Percentiles rank a stretch among this genome's conserved stretches.
phyloP scores from a whole-genome alignment of 2,329 filamentous ascomycete species.

The Rutstroemia sp. region DNA sequence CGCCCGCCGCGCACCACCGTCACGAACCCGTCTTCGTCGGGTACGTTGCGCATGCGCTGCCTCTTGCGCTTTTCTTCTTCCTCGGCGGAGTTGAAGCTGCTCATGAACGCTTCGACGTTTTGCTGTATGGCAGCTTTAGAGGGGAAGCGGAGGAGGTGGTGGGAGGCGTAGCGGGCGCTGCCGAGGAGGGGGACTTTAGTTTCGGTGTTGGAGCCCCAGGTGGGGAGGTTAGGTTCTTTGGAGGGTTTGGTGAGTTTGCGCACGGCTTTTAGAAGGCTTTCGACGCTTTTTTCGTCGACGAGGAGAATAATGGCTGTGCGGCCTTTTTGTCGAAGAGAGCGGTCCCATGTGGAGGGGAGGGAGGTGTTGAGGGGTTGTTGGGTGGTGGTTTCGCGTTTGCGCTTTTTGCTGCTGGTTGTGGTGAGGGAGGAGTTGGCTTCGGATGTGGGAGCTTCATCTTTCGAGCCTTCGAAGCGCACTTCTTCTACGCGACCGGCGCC shows the following conservation, averaged over 20 bases:
- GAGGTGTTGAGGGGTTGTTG: slow-evolving; percentile 52
- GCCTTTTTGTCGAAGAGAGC: slow-evolving; percentile 63
- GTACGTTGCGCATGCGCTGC: slow-evolving; percentile 63
- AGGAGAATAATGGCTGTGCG: slow-evolving; percentile 75
- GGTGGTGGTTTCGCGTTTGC: slow-evolving; percentile 38
- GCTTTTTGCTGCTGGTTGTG: slow-evolving; percentile 37
- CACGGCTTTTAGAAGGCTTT: slow-evolving; percentile 68
- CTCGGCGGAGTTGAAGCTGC: slow-evolving; percentile 67
- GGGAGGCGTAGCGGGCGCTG: slow-evolving; percentile 50
- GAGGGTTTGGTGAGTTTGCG: slow-evolving; percentile 51
- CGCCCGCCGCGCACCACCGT: slow-evolving; percentile 78
- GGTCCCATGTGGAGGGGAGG: slow-evolving; percentile 70
- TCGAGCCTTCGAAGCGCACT: slow-evolving; percentile 64
- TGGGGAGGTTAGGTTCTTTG: slow-evolving; percentile 50
- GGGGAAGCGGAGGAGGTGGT: slow-evolving; percentile 67
- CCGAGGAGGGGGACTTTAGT: slow-evolving; percentile 42
- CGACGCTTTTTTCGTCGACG: slow-evolving; percentile 73
- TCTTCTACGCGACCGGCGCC: slow-evolving; percentile 72
- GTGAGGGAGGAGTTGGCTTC: slow-evolving; percentile 20
- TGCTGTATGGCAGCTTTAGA: slow-evolving; percentile 58
- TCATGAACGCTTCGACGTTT: slow-evolving; percentile 80
- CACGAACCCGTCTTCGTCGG: slow-evolving; percentile 92
- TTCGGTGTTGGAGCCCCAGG: slow-evolving; percentile 61
- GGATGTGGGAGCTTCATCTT: slow-evolving; percentile 30
- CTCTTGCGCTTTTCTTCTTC: slow-evolving; percentile 54